These are phyloP conservation scores for Rusavskia elegans DNA, from an alignment of 495 filamentous ascomycete genomes.

Conservation along the genomic window DNA sequence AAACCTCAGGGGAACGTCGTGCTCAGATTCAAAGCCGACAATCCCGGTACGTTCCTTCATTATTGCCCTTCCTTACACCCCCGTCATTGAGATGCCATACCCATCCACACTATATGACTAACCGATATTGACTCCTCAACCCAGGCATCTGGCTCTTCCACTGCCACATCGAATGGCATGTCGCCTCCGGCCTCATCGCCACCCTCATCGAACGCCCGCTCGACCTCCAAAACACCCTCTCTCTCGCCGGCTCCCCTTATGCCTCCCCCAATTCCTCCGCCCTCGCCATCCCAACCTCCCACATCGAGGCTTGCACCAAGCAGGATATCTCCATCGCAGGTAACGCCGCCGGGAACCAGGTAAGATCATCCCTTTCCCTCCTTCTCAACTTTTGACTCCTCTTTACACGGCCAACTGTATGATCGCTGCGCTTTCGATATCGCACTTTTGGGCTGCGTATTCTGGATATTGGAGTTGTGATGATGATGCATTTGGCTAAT, in stretches of 20 bases:
- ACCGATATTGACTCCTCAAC: no score
- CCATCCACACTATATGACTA: no score
- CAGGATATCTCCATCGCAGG: constrained; percentile 34
- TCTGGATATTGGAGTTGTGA: no score
- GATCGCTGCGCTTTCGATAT: no score
- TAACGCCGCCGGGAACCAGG: constrained; percentile 62
- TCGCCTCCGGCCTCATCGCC: constrained; percentile 53
- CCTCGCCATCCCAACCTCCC: constrained; percentile 44
- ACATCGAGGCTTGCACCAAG: constrained; percentile 44
- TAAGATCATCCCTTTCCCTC: not conserved
- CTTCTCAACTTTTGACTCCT: no score
- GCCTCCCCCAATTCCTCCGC: constrained; percentile 11
- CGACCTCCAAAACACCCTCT: constrained; percentile 40
- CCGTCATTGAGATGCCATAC: no score
- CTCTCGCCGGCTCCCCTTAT: constrained; percentile 39
- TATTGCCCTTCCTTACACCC: no score
- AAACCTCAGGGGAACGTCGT: constrained; percentile 42
- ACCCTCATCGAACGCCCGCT: constrained; percentile 58
- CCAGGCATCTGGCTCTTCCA: constrained; percentile 59
- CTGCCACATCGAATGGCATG: constrained; percentile 73
- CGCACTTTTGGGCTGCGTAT: no score
- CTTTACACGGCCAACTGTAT: no score
- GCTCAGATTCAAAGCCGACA: constrained; percentile 51
- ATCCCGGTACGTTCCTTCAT: constrained; percentile 39
- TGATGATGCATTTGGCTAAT: no score